phyloP scores from a whole-genome alignment of 768 basidiomycete species.

The Psilocybe subaeruginosa region DNA sequence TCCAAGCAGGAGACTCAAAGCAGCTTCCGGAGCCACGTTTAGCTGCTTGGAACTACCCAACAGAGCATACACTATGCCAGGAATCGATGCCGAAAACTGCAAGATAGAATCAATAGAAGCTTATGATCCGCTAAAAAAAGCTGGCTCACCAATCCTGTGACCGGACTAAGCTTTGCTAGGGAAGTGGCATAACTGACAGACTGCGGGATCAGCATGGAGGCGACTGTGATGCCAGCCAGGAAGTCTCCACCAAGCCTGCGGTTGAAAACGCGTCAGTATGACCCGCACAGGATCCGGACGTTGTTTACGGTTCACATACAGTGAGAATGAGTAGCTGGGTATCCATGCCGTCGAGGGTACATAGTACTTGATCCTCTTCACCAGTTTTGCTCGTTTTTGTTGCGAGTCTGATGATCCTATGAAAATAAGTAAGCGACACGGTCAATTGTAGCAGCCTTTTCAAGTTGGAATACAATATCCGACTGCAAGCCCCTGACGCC shows the following conservation, averaged over 20 bases:
- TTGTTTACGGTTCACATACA: constrained; percentile 45
- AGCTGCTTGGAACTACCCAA: constrained; percentile 84
- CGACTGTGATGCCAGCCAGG: constrained; percentile 86
- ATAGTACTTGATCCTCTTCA: constrained; percentile 68
- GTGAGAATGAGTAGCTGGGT: constrained; percentile 68
- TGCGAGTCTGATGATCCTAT: background rate
- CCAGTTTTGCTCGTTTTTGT: constrained; percentile 33
- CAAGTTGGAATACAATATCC: no score
- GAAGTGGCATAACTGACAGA: constrained; percentile 92
- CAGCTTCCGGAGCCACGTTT: constrained; percentile 88
- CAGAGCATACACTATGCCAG: constrained; percentile 88
- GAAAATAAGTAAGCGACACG: background rate
- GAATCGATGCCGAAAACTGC: constrained; percentile 84
- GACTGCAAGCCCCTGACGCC: no score
- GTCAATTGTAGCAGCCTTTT: background rate
- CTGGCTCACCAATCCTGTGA: constrained; percentile 76
- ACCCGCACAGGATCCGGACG: background rate
- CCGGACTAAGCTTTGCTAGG: constrained; percentile 82
- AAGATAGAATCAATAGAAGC: background rate
- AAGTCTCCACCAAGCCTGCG: constrained; percentile 55
- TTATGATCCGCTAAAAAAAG: background rate
- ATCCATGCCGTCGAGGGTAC: constrained; percentile 82
- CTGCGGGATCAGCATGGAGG: constrained; percentile 83
- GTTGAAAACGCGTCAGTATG: background rate
- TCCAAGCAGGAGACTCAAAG: constrained; percentile 84